Base-by-base conservation (phyloP, 768 basidiomycete species). In the Cubamyces lactineus region DNA sequence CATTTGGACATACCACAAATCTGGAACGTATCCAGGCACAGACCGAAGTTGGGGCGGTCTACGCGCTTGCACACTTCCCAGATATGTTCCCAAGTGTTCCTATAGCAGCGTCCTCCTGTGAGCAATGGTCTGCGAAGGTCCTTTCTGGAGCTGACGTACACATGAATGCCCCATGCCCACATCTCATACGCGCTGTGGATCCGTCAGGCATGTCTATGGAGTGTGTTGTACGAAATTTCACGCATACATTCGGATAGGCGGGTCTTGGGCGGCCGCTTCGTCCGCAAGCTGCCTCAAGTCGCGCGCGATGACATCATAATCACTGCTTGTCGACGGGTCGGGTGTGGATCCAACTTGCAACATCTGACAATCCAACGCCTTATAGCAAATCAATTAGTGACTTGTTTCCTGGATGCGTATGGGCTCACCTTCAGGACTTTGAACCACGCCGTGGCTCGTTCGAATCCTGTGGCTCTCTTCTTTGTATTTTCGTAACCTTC, bases 1-100 rank as follows among this genome's bases (percentile, higher is more conserved):
- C 24, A 21, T 28, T 9, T 17, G 1, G 34, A 59, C 68, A 41
- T 60, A 71, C 73, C 72, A 50, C 65, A 68, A 17, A 73, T 74
- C 52, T 74, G 72, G 55, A 73, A 72, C 0, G 72, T 74, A 48
- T 74, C 73, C 24, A 74, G 68, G 54, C 73, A 74, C 19, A 74
- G 66, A 3, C 70, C 72, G 47, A 73, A 72, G 59, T 73, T 72
- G 13, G 72, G 69, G 42, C 71, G 59, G 53, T 68, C 66, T 23
- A 72, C 71, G 24, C 64, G 68, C 59, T 67, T 66, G 59, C 73
- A 73, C 21, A 74, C 64, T 23, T 73, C 72, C 71, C 71, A 72
- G n/a, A 63, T 69, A 58, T 70, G 61, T 53, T 72, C 67, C 72
- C 72, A 74, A 8, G 72, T 72, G 52, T 74, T 72, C 7, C 70